phyloP scores from a whole-genome alignment of 1,139 yeast genomes.

The Saccharomyces pastorianus region DNA sequence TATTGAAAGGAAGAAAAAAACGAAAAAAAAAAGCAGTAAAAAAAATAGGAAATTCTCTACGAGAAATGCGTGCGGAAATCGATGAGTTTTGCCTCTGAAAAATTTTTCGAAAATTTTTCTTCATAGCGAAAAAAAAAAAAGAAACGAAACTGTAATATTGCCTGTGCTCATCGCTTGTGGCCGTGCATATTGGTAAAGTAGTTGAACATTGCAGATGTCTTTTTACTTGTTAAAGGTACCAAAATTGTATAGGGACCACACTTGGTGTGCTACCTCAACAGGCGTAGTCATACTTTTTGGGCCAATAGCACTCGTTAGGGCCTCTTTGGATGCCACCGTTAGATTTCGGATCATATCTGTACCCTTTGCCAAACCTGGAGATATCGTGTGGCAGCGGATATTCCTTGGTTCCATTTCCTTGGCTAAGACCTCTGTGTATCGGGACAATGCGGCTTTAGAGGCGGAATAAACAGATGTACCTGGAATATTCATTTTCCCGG shows the following conservation, averaged over 20 bases:
- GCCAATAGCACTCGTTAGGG: slow-evolving; percentile 2
- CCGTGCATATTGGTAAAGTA: background rate
- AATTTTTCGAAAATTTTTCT: background rate
- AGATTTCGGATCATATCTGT: slow-evolving; percentile 59
- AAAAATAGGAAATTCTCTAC: background rate
- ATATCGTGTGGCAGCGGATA: slow-evolving; percentile 54
- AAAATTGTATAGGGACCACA: background rate
- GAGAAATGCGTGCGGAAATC: slow-evolving; percentile 1
- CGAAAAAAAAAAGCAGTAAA: background rate
- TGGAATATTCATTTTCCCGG: slow-evolving; percentile 20
- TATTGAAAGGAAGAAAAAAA: background rate
- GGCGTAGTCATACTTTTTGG: background rate
- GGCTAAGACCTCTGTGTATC: slow-evolving; percentile 58
- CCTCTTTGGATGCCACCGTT: slow-evolving; percentile 7
- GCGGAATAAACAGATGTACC: slow-evolving; percentile 80
- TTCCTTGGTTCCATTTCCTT: slow-evolving; percentile 46
- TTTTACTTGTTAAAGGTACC: too few species aligned
- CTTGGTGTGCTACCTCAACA: background rate
- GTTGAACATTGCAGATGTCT: background rate
- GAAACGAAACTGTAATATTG: background rate
- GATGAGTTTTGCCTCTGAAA: background rate
- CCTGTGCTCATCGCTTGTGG: background rate
- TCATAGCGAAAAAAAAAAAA: background rate
- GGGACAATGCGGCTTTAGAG: slow-evolving; percentile 67
- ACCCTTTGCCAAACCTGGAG: slow-evolving; percentile 65